phyloP scores from a whole-genome alignment of 371 early-diverging fungal genomes.

The Haplosporangium sp. region DNA sequence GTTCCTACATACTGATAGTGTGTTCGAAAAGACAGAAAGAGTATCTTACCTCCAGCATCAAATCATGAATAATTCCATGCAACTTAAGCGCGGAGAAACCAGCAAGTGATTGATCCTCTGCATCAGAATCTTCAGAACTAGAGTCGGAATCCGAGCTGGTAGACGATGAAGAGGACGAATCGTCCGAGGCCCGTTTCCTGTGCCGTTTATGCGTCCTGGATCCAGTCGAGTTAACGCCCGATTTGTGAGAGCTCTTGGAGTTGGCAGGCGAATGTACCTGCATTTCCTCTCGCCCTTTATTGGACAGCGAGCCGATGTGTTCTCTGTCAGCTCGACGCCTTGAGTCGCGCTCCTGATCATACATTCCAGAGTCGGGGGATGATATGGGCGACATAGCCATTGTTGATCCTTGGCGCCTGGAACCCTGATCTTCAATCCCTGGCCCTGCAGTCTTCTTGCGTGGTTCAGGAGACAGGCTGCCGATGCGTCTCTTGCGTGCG shows the following conservation, averaged over 20 bases:
- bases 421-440: slow-evolving; percentile 1
- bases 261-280: neutral
- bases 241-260: neutral
- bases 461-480: slow-evolving; percentile 19
- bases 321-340: neutral
- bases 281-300: too few relatives aligned
- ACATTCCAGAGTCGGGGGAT: neutral
- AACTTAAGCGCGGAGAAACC: slow-evolving; percentile 18
- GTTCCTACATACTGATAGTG: too few relatives aligned
- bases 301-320: neutral
- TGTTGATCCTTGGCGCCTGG: neutral
- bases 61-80: slow-evolving; percentile 34
- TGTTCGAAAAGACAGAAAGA: neutral
- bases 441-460: slow-evolving; percentile 9
- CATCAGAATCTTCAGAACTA: slow-evolving; percentile 25
- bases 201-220: slow-evolving; percentile 1
- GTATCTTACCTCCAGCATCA: slow-evolving; percentile 28
- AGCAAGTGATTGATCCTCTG: neutral
- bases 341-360: neutral
- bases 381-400: neutral
- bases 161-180: slow-evolving; percentile 11
- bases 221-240: neutral
- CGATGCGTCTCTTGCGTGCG: slow-evolving; percentile 21
- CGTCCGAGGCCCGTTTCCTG: slow-evolving; percentile 1
- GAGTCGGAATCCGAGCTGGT: slow-evolving; percentile 29